Conservation (phyloP, 805 yeast genomes). For the Sugiyamaella americana region DNA sequence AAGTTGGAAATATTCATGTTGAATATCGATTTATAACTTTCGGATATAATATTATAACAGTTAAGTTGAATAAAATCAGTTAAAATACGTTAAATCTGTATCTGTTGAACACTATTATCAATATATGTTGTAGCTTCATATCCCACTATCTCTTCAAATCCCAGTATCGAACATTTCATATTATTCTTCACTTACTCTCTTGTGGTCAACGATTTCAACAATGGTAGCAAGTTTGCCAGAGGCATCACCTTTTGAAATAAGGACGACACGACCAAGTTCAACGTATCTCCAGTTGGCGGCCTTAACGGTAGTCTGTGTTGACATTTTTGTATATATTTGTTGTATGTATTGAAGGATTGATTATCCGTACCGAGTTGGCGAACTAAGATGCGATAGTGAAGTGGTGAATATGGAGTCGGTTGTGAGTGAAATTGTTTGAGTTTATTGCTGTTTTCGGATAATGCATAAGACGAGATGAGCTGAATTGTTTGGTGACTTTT, state of each 20-base stretch:
- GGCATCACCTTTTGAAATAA: slow-evolving; percentile 68
- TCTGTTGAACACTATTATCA: too few species aligned
- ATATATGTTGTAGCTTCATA: too few species aligned
- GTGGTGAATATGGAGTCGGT: not conserved
- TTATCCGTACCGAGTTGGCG: not conserved
- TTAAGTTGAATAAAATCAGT: too few species aligned
- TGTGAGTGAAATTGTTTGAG: not conserved
- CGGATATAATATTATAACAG: too few species aligned
- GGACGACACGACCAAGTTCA: slow-evolving; percentile 98
- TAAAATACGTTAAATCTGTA: too few species aligned
- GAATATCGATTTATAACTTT: too few species aligned
- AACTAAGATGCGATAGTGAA: not conserved
- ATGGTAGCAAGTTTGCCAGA: slow-evolving; percentile 88
- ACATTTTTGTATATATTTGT: slow-evolving; percentile 40
- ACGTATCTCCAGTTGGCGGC: slow-evolving; percentile 99
- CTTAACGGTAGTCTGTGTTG: slow-evolving; percentile 73
- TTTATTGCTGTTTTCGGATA: too few species aligned
- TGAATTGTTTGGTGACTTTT: too few species aligned
- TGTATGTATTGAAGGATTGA: not conserved
- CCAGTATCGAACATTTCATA: too few species aligned
- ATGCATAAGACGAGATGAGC: too few species aligned
- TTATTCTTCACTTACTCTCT: slow-evolving; percentile 72
- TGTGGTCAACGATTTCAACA: slow-evolving; percentile 98
- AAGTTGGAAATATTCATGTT: too few species aligned
- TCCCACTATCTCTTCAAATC: too few species aligned